Base-by-base conservation (phyloP, 192 early-diverging fungal genomes). In the Coemansia sp. region DNA sequence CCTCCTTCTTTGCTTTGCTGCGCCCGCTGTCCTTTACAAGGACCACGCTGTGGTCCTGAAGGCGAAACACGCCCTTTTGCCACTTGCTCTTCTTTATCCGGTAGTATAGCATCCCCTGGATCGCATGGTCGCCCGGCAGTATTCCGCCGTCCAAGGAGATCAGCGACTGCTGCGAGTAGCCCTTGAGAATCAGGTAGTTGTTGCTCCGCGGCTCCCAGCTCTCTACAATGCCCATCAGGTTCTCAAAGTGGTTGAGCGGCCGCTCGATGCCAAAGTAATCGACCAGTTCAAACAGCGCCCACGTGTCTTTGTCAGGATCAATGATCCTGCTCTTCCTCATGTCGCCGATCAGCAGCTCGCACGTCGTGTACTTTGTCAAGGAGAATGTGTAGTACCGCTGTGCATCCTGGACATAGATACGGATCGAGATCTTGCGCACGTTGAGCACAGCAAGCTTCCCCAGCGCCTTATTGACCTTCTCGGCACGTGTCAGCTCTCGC, bases 271-370 rank as follows among this genome's bases (percentile, higher is more conserved):
- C 89, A 78, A 91, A 88, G 66, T 96, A 88, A 66, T 92, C 91
- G 39, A 90, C 88, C 41, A 95, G 82, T 71, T 98, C 96, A 84
- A 98, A 98, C 42, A 98, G 77, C 6, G 93, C 91, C 94, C 94
- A 98, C 5, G 67, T 68, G 68, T 61, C 58, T 72, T 80, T 72
- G 36, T 72, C 63, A 6, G 75, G 51, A 26, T 86, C 78, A 12
- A 90, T 77, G 54, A 88, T 78, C n/a, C 76, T 83, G 55, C 83
- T 84, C 61, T 88, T 75, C 48, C 87, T 80, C 61, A 96, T 75
- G 67, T 92, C 89, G 36, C 88, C 69, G 16, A 95, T 71, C 8
- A 93, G 85, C 72, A 89, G 85, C 39, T 90, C 85, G 39, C 91
- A 85, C 1, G 90, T 89, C 69, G 92, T 89, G 42, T 87, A 80